These are phyloP conservation scores for Erysimum pusillum DNA, from an alignment of 441 rosid species.

Conservation along the genomic window DNA sequence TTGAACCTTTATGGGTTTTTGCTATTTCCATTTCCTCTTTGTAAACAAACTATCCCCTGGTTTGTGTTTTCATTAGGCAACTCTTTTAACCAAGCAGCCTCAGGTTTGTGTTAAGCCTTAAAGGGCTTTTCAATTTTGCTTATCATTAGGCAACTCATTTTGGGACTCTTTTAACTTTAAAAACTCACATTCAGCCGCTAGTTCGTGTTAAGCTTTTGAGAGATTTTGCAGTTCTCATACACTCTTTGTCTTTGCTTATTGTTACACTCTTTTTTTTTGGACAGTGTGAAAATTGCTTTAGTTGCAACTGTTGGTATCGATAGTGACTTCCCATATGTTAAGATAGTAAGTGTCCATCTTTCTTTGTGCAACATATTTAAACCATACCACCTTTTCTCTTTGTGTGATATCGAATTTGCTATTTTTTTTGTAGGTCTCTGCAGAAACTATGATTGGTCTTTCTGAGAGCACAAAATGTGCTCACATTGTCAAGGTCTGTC, in stretches of 20 bases:
- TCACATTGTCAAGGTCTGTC: conserved; percentile 86
- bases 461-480: conserved; percentile 97
- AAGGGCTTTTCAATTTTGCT: no score
- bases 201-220: no score
- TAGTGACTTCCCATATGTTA: conserved; percentile 96
- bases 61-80: no score
- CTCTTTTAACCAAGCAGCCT: no score
- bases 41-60: no score
- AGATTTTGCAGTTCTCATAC: no score
- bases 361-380: not conserved
- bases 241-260: conserved; percentile 40
- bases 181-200: no score
- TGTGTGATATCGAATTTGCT: conserved; percentile 27
- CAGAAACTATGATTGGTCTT: conserved; percentile 96
- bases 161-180: no score
- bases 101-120: no score
- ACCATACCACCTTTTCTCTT: conserved; percentile 25
- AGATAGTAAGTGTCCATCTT: conserved; percentile 73
- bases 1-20: no score
- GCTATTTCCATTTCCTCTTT: no score
- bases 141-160: no score
- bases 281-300: conserved; percentile 96
- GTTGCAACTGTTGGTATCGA: conserved; percentile 95
- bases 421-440: conserved; percentile 70
- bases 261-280: conserved; percentile 40